A percentile compares a stretch with the other conserved stretches of the same genome.
Evolutionary conservation across 1,284 basidiomycete genomes (phyloP).

Genomic region (Sporisorium reilianum): DNA sequence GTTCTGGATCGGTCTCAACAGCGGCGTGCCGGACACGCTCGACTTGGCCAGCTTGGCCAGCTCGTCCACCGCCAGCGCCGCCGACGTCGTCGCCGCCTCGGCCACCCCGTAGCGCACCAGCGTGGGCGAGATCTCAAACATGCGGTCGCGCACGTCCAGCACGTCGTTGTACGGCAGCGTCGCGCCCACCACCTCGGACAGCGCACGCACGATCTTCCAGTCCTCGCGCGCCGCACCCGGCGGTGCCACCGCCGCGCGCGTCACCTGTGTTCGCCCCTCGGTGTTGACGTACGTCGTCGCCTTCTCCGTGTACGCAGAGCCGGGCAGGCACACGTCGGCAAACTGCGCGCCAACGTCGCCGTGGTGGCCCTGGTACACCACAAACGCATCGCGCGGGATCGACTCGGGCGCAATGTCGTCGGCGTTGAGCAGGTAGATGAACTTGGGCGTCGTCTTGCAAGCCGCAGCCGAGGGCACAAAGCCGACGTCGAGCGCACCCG

Average conservation of each 20-base stretch:
- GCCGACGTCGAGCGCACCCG: slow-evolving; percentile 95
- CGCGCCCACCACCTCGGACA: slow-evolving; percentile 86
- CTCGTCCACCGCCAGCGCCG: slow-evolving; percentile 57
- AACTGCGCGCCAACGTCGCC: slow-evolving; percentile 96
- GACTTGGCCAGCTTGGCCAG: slow-evolving; percentile 49
- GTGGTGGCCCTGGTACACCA: slow-evolving; percentile 99
- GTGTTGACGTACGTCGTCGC: slow-evolving; percentile 95
- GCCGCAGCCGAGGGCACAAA: slow-evolving; percentile 87
- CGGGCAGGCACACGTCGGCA: slow-evolving; percentile 94
- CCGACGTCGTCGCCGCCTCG: slow-evolving; percentile 78
- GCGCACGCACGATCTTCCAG: slow-evolving; percentile 97
- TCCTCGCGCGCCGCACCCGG: slow-evolving; percentile 95
- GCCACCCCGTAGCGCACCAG: slow-evolving; percentile 87
- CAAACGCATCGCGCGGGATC: slow-evolving; percentile 95
- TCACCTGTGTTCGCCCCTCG: slow-evolving; percentile 91
- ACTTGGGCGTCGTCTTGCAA: slow-evolving; percentile 84
- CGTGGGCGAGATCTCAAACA: slow-evolving; percentile 96
- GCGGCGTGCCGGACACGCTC: slow-evolving; percentile 70
- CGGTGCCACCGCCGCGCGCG: slow-evolving; percentile 91
- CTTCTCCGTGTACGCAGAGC: slow-evolving; percentile 96
- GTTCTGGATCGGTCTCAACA: slow-evolving; percentile 87
- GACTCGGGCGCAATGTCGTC: slow-evolving; percentile 90
- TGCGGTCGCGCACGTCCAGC: slow-evolving; percentile 86
- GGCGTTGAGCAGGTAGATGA: slow-evolving; percentile 95
- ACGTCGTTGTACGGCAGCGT: slow-evolving; percentile 92